Percentiles rank a stretch among this genome's conserved stretches.
phyloP scores from a whole-genome alignment of 78 protist species.

The Chrysochromulina tobinii region DNA sequence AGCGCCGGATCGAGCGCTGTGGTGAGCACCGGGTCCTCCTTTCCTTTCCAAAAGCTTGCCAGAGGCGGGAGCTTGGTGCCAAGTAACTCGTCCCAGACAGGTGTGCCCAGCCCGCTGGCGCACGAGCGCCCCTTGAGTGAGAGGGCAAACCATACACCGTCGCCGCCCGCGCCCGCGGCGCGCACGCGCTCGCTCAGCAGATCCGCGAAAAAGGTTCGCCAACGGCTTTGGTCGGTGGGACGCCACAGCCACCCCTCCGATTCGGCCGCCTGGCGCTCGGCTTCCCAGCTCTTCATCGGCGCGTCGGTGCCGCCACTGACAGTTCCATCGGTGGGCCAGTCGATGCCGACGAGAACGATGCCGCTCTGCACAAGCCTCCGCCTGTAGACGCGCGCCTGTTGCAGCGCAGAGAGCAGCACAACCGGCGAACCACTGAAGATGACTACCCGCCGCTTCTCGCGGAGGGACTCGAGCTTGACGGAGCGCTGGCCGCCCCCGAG shows the following conservation, averaged over 20 bases:
- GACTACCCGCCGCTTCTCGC: not conserved
- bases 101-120: not conserved
- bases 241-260: not conserved
- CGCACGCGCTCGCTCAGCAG: not conserved
- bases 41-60: too few species aligned
- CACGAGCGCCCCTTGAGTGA: not conserved
- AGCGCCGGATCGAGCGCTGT: not conserved
- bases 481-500: too few species aligned
- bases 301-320: not conserved
- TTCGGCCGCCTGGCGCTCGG: not conserved
- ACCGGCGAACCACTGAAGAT: not conserved
- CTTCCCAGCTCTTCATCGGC: too few species aligned
- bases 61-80: slow-evolving; percentile 10
- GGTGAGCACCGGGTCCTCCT: not conserved
- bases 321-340: too few species aligned
- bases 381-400: not conserved
- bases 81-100: not conserved
- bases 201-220: not conserved
- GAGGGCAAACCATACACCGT: not conserved
- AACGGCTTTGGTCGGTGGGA: not conserved
- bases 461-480: not conserved
- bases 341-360: not conserved
- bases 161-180: not conserved
- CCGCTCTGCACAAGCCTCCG: not conserved
- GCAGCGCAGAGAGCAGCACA: not conserved